Conservation (phyloP, 495 filamentous ascomycete genomes). For the Paragyromitra xinjiangensis region DNA sequence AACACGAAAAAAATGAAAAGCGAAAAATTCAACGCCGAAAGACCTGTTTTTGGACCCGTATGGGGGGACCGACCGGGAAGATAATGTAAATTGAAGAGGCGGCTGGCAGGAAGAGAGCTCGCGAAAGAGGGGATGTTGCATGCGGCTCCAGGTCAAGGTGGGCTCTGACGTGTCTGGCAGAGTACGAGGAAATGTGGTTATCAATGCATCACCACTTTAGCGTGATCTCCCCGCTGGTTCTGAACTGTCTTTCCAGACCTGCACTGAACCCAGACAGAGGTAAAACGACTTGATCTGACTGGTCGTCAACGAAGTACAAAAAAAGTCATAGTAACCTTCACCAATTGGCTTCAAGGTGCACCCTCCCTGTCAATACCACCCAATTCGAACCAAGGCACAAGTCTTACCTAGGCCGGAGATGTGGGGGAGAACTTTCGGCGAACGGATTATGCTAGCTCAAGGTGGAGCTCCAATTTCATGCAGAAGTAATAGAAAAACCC, state of each 20-base stretch:
- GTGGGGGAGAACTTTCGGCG: conserved; percentile 50
- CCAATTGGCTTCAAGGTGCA: conserved; percentile 46
- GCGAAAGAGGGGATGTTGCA: conserved; percentile 54
- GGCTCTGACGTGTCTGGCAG: conserved; percentile 56
- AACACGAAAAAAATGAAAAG: conserved; percentile 44
- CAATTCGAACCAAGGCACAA: conserved; percentile 49
- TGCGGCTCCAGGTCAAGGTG: conserved; percentile 56
- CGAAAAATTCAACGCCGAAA: conserved; percentile 44
- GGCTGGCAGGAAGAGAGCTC: conserved; percentile 38
- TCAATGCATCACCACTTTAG: conserved; percentile 55
- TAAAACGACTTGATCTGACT: conserved; percentile 46
- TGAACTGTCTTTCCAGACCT: conserved; percentile 47
- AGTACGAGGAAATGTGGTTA: conserved; percentile 54
- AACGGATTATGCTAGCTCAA: conserved; percentile 23
- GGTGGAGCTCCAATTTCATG: conserved; percentile 44
- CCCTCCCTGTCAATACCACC: conserved; percentile 44
- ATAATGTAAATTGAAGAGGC: conserved; percentile 54
- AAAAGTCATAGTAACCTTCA: conserved; percentile 48
- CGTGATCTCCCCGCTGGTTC: conserved; percentile 49
- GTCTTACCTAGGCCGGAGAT: conserved; percentile 42
- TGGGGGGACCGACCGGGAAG: conserved; percentile 42
- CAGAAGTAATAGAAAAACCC: conserved; percentile 48
- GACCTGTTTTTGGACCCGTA: conserved; percentile 47
- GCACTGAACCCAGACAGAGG: conserved; percentile 44
- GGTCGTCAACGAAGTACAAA: conserved; percentile 32